Base-by-base conservation (phyloP, 164 flowering plant species). In the Umbellularia californica region DNA sequence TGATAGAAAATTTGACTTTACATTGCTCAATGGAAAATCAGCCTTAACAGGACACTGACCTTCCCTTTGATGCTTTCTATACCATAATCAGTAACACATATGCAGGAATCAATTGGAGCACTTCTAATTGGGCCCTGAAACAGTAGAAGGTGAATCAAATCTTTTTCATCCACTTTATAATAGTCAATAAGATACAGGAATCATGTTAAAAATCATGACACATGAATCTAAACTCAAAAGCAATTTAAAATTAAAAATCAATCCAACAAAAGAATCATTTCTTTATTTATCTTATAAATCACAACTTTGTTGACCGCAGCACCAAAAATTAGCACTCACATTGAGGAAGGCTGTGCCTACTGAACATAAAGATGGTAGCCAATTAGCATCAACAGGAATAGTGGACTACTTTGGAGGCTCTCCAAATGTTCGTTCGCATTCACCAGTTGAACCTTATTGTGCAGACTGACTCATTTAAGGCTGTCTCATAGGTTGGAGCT, bases 1-100 rank as follows among this genome's bases (percentile, higher is more conserved):
- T 41, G 9, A 41, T 7, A 41, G 47, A 41, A 41, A 41, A 7
- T 41, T 41, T 41, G 11, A 41, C 2, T 41, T 41, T 41, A 41
- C 47, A 41, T 41, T 41, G 47, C 11, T 41, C 47, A 41, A 30
- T 3, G 6, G 28, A 27, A 15, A 41, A 41, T 41, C 47, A 41
- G 47, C 10, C 2, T 4, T 41, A 55, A 55, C 4, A 55, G n/a
- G 17, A 55, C n/a, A 55, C 47, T 13, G 14, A 95, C 98, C 83
- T 88, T 92, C 80, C 89, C 82, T 28, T 86, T 79, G 72, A 90
- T 82, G 83, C 82, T 87, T 81, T 87, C 95, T 78, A 95, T 85
- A 71, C 98, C 98, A 78, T 95, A 83, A 73, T 92, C 98, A 9
- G 84, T 86, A 12, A 91, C 93, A 50, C 97, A 92, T 66, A 91